phyloP scores from a whole-genome alignment of 2,329 filamentous ascomycete genomes.

The Trichoderma sp. region DNA sequence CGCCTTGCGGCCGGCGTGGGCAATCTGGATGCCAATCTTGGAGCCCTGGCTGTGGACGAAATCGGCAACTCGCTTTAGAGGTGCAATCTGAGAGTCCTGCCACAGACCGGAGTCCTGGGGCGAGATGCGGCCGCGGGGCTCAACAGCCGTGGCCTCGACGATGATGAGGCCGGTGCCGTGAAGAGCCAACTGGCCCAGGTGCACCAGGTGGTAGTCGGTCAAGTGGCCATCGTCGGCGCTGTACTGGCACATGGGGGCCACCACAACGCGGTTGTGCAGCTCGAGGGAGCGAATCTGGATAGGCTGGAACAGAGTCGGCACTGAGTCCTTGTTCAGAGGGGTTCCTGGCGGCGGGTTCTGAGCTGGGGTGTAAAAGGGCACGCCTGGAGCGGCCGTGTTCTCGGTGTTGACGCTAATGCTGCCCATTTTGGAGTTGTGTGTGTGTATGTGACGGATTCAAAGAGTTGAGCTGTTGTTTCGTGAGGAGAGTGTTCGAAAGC shows the following conservation, averaged over 20 bases:
- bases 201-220: slow-evolving; percentile 79
- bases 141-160: slow-evolving; percentile 77
- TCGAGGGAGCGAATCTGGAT: slow-evolving; percentile 55
- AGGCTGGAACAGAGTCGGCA: slow-evolving; percentile 59
- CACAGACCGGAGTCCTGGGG: slow-evolving; percentile 79
- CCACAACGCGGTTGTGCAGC: slow-evolving; percentile 58
- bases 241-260: slow-evolving; percentile 65
- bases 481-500: background rate
- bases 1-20: slow-evolving; percentile 74
- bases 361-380: slow-evolving; percentile 56
- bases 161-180: slow-evolving; percentile 74
- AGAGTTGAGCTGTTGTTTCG: background rate
- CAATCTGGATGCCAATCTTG: slow-evolving; percentile 77
- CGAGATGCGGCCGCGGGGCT: slow-evolving; percentile 77
- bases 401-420: slow-evolving; percentile 26
- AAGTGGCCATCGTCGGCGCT: slow-evolving; percentile 64
- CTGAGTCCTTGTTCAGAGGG: slow-evolving; percentile 40
- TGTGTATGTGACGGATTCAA: no score
- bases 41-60: slow-evolving; percentile 79
- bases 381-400: slow-evolving; percentile 46
- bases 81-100: slow-evolving; percentile 79
- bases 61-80: slow-evolving; percentile 69
- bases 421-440: slow-evolving; percentile 5
- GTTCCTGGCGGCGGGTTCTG: slow-evolving; percentile 55
- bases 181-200: slow-evolving; percentile 75